These are phyloP conservation scores for Chaetomidium leptoderma DNA, from an alignment of 495 filamentous ascomycete species.

Conservation along the genomic window DNA sequence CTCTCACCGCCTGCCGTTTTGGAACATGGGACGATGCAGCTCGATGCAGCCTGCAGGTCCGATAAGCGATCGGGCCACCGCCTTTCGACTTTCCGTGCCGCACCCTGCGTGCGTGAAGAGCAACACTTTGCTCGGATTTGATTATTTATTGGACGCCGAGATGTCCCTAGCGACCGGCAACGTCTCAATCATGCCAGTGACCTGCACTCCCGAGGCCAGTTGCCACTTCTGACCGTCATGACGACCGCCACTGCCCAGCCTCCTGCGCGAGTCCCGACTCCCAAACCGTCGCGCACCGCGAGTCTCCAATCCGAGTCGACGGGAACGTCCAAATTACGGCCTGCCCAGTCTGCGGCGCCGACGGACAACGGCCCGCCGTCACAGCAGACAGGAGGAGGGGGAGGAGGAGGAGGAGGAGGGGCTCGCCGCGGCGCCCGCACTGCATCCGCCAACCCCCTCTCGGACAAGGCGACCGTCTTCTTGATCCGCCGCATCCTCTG, in stretches of 20 bases:
- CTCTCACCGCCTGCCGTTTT: conserved; percentile 31
- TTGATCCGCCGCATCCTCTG: conserved; percentile 52
- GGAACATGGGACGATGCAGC: conserved; percentile 5
- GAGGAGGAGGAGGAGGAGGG: too few relatives aligned
- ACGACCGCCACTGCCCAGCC: conserved; percentile 27
- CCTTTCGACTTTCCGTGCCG: neutral
- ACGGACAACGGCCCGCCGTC: conserved; percentile 4
- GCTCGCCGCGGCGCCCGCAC: conserved; percentile 31
- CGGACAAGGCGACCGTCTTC: conserved; percentile 48
- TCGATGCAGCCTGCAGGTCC: neutral
- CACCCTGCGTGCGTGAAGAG: neutral
- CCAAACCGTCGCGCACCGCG: conserved; percentile 14
- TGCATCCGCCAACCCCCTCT: conserved; percentile 40
- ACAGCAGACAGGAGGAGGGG: conserved; percentile 1
- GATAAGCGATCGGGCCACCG: conserved; percentile 20
- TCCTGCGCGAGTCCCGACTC: conserved; percentile 27
- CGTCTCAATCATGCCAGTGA: conserved; percentile 1
- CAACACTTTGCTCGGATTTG: neutral
- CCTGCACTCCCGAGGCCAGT: too few relatives aligned
- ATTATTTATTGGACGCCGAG: conserved; percentile 1
- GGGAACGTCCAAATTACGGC: conserved; percentile 7
- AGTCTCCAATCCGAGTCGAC: conserved; percentile 15
- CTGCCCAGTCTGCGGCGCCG: neutral
- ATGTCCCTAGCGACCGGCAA: neutral
- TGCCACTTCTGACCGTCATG: conserved; percentile 19